Base-by-base conservation (phyloP, 2,329 filamentous ascomycete genomes). In the Hypoxylon sp. region DNA sequence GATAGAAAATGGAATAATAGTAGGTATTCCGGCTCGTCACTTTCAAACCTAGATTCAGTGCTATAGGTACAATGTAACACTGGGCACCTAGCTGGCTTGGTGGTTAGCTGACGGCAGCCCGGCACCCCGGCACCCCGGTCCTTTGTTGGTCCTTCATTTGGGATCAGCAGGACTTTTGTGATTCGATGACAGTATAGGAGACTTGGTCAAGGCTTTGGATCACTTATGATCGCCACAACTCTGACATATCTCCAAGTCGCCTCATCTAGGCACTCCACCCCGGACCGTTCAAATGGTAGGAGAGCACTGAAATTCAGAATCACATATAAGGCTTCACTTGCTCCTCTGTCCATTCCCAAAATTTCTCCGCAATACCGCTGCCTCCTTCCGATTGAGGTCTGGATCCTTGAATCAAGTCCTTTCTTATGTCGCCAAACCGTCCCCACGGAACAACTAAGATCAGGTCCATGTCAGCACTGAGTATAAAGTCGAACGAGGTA, bases 391-490 rank as follows among this genome's bases (percentile, higher is more conserved):
- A 75, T 51, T 77, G 69, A 3, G 74, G 64, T 64, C 77, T 80
- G 1, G 76, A 76, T 11, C 72, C 78, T 2, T 75, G 69, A 3
- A 73, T 73, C 11, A 82, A 40, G 66, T 82, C 81, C 37, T 71
- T 66, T 11, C 79, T 73, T 17, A 81, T 77, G 17, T 76, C 62
- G 49, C 60, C 64, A 63, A 79, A 73, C 31, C 79, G 75, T 68
- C 85, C 85, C 82, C 84, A 88, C 1, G 85, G 85, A 55, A 84
- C 77, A 27, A 87, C 78, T 79, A 30, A 7, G 3, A 25, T 37
- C 22, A 20, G 58, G 14, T 44, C 58, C 27, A 44, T 56, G 55
- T 71, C 48, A 70, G 49, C 27, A 62, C 42, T 35, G n/a, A 22
- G 30, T 37, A 33, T 33, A 13, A 35, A 31, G 49, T 20, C 7